Evolutionary conservation across 768 basidiomycete species (phyloP), one percentile per base, ranked within the genome.

Genomic region (Phanerodontia chrysosporium): DNA sequence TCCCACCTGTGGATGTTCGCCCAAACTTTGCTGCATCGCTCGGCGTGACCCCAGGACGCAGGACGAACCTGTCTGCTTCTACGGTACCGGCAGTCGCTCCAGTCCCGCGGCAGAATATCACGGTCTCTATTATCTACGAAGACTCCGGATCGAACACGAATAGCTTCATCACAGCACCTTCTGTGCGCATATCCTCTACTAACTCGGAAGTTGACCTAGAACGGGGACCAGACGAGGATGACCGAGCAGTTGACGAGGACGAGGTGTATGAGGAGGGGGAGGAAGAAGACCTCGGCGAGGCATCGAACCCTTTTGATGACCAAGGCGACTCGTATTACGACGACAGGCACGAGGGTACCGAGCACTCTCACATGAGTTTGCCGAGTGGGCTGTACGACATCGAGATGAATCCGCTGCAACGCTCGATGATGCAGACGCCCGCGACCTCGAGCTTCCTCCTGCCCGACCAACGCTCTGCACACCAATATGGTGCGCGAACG

Each of bases 1-100:
- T 89, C 42, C 83, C 84, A 3, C 82, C 85, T 3, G 71, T 87
- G 32, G 84, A 87, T 66, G 70, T 85, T 21, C 75, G 76, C 29
- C 83, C 84, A 14, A 78, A 78, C 30, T 83, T 86, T 64, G 78
- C 67, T 24, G 61, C 45, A 32, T 62, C 45, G 14, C 53, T 60
- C 51, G 67, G 57, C 16, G 62, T 61, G n/a, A 48, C 52, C 57
- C 57, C 51, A 18, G 65, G 60, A 51, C 70, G 54, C 62, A 70
- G 63, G 60, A 65, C 66, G 1, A 63, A 62, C 28, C 61, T 67
- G 16, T 28, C 66, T 1, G 22, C 49, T 7, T 65, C 66, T 5
- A 32, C 64, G 3, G 62, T 68, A 1, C 69, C 67, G 5, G 67
- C 67, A 1, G 66, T 67, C 28, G 30, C 64, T 32, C 64, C 65